Percentiles rank a stretch among this genome's conserved stretches.
These are phyloP conservation scores for Discostella stelligeroides DNA, from an alignment of 108 stramenopile species.

Conservation along the genomic window DNA sequence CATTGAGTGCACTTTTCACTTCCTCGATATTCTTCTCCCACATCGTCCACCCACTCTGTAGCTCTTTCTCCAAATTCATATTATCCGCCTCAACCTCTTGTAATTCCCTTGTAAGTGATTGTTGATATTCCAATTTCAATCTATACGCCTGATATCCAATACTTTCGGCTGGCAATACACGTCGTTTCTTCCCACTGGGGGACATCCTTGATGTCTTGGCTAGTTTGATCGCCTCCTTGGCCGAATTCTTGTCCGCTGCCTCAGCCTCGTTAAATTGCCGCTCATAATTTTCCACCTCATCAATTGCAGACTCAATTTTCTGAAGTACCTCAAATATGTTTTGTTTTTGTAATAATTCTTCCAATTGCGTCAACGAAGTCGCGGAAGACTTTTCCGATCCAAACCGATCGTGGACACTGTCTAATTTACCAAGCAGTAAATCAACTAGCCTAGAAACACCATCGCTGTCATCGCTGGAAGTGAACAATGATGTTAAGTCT, in stretches of 20 bases:
- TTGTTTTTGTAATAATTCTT: slow-evolving; percentile 20
- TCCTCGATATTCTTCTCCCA: slow-evolving; percentile 26
- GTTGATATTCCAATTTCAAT: slow-evolving; percentile 34
- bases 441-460: slow-evolving; percentile 28
- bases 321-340: slow-evolving; percentile 14
- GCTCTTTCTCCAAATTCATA: slow-evolving; percentile 26
- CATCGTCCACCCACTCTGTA: slow-evolving; percentile 34
- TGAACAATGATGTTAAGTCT: slow-evolving; percentile 44
- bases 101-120: slow-evolving; percentile 14
- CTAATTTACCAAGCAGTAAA: slow-evolving; percentile 33
- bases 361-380: slow-evolving; percentile 7
- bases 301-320: slow-evolving; percentile 28
- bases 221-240: slow-evolving; percentile 23
- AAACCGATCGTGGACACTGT: slow-evolving; percentile 37
- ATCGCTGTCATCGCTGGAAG: slow-evolving; percentile 17
- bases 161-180: slow-evolving; percentile 22
- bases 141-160: slow-evolving; percentile 35
- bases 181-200: slow-evolving; percentile 20
- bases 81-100: slow-evolving; percentile 31
- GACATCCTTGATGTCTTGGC: slow-evolving; percentile 11
- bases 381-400: not conserved
- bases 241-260: slow-evolving; percentile 26
- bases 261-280: slow-evolving; percentile 12
- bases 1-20: slow-evolving; percentile 23
- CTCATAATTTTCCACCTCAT: slow-evolving; percentile 19